phyloP scores from a whole-genome alignment of 805 yeast genomes.

The Jamesozyma gamospora region DNA sequence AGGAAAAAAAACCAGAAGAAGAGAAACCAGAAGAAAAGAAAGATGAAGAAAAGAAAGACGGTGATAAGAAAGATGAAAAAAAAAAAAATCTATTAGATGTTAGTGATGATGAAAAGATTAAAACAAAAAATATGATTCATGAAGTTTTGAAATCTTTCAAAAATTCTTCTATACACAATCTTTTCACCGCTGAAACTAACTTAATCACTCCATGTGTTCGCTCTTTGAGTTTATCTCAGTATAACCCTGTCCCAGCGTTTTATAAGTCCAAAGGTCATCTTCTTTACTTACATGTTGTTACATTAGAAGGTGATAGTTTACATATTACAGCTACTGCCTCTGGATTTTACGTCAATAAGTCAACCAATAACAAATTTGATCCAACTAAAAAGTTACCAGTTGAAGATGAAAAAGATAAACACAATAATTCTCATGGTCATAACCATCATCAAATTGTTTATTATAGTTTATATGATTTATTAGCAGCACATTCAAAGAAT shows the following conservation, averaged over 20 bases:
- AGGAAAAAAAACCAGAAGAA: slow-evolving; percentile 9
- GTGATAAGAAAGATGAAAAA: slow-evolving; percentile 9
- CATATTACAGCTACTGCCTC: slow-evolving; percentile 69
- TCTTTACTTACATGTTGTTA: slow-evolving; percentile 61
- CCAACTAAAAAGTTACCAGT: slow-evolving; percentile 36
- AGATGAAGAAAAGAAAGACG: slow-evolving; percentile 10
- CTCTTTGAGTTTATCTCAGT: slow-evolving; percentile 62
- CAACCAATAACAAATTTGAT: slow-evolving; percentile 60
- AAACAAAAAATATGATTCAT: slow-evolving; percentile 15
- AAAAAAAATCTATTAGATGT: slow-evolving; percentile 19
- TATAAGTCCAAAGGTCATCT: slow-evolving; percentile 67
- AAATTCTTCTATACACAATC: slow-evolving; percentile 9
- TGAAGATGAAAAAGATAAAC: neutral
- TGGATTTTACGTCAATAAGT: slow-evolving; percentile 73
- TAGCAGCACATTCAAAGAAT: slow-evolving; percentile 55
- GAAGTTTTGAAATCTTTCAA: slow-evolving; percentile 17
- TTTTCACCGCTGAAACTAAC: slow-evolving; percentile 13
- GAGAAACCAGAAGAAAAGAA: slow-evolving; percentile 5
- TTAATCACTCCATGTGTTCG: slow-evolving; percentile 34
- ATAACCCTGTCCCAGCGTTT: slow-evolving; percentile 75
- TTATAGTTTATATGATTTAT: slow-evolving; percentile 47
- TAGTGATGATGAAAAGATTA: slow-evolving; percentile 24
- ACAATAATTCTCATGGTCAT: neutral
- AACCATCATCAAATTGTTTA: slow-evolving; percentile 9
- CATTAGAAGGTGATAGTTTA: slow-evolving; percentile 71